Conservation (phyloP, 306 rosid genomes). For the Morella rubra region DNA sequence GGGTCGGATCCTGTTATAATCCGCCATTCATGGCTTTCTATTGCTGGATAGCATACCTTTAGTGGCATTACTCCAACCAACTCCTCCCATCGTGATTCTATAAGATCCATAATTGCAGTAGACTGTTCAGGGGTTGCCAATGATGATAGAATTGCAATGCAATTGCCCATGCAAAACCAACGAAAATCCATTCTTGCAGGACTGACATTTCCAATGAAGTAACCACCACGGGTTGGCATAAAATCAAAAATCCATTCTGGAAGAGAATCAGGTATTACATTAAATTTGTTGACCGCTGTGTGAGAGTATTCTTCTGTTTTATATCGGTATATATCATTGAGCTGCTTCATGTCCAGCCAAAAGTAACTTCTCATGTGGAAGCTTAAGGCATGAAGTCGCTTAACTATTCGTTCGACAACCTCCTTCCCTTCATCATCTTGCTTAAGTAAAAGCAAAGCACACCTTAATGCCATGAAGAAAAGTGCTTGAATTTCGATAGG, state of each 20-base stretch:
- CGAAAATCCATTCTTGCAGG: conserved; percentile 94
- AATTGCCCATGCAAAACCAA: conserved; percentile 87
- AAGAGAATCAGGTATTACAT: conserved; percentile 85
- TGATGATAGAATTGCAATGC: conserved; percentile 82
- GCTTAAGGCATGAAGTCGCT: conserved; percentile 79
- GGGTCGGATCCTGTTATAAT: conserved; percentile 79
- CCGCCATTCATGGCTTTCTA: conserved; percentile 75
- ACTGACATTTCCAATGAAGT: conserved; percentile 85
- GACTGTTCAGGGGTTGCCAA: conserved; percentile 89
- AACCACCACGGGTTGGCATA: conserved; percentile 79
- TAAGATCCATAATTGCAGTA: conserved; percentile 85
- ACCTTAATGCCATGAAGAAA: conserved; percentile 93
- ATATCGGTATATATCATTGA: conserved; percentile 78
- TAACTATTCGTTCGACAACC: conserved; percentile 56
- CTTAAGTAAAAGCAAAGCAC: conserved; percentile 81
- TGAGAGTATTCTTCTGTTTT: conserved; percentile 95
- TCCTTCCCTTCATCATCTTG: conserved; percentile 83
- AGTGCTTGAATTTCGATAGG: conserved; percentile 95
- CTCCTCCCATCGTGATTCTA: conserved; percentile 84
- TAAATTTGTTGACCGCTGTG: conserved; percentile 90
- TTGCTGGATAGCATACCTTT: conserved; percentile 88
- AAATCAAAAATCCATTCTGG: conserved; percentile 92
- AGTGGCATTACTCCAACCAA: conserved; percentile 83
- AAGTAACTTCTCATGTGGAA: conserved; percentile 84
- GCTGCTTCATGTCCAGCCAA: conserved; percentile 88